These are phyloP conservation scores for Meredithiella fracta DNA, from an alignment of 2,329 filamentous ascomycete genomes.

Conservation along the genomic window DNA sequence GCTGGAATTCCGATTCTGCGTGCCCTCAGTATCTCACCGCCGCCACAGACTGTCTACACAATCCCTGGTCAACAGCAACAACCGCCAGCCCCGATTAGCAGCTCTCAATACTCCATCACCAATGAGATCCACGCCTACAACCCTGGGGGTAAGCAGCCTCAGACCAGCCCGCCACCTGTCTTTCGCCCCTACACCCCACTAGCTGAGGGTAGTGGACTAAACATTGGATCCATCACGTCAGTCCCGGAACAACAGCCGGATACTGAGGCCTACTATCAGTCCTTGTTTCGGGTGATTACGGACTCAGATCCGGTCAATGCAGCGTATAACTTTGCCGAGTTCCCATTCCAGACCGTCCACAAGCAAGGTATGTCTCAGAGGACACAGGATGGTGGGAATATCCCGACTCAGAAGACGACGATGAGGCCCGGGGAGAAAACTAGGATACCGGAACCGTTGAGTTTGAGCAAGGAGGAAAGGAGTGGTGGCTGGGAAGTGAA, in stretches of 20 bases:
- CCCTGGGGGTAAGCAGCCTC: not conserved
- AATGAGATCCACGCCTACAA: constrained; percentile 7
- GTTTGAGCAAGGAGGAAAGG: not conserved
- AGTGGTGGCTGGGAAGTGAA: constrained; percentile 35
- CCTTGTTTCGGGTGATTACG: constrained; percentile 6
- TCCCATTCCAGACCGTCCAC: constrained; percentile 1
- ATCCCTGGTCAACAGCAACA: constrained; percentile 9
- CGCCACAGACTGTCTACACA: not conserved
- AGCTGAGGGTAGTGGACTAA: not conserved
- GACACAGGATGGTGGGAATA: not conserved
- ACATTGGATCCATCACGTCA: not conserved
- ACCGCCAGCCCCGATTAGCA: constrained; percentile 11
- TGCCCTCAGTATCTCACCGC: constrained; percentile 7
- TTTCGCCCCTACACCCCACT: constrained; percentile 2
- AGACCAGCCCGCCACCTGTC: not conserved
- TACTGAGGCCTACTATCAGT: not conserved
- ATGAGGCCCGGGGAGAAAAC: constrained; percentile 1
- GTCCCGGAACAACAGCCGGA: not conserved
- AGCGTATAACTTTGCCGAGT: constrained; percentile 3
- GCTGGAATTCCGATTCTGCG: not conserved
- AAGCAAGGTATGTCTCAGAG: not conserved
- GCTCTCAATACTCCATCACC: not conserved
- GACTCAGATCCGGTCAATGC: constrained; percentile 8
- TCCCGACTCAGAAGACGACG: not conserved
- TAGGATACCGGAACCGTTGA: not conserved